A percentile compares a stretch with the other conserved stretches of the same genome.
Conservation (phyloP, 305 asterid species). For the Fraxinus sp. region DNA sequence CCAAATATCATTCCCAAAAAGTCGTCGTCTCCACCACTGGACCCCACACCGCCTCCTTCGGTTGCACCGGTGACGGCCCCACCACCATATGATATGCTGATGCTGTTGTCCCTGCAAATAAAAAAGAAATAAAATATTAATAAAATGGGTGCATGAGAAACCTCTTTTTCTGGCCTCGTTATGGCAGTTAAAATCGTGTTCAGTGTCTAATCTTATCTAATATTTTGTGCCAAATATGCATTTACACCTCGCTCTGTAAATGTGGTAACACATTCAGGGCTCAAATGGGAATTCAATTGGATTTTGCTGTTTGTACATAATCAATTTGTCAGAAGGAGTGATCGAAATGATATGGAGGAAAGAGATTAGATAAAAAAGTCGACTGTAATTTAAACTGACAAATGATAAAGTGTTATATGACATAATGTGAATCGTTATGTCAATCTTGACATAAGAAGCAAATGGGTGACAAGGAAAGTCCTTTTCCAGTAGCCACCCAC, state of each 20-base stretch:
- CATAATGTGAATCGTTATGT: no score
- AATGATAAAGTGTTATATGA: no score
- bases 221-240: neutral
- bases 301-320: no score
- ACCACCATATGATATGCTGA: slow-evolving; percentile 55
- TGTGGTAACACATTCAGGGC: neutral
- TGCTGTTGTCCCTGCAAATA: slow-evolving; percentile 52
- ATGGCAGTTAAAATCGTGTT: neutral
- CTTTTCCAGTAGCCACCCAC: slow-evolving; percentile 23
- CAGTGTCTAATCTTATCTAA: neutral
- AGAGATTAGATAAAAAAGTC: no score
- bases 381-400: no score
- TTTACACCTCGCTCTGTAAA: neutral
- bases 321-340: no score
- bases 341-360: no score
- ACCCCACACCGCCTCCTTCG: slow-evolving; percentile 11
- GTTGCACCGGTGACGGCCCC: slow-evolving; percentile 41
- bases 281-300: neutral
- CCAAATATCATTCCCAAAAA: slow-evolving; percentile 72
- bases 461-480: slow-evolving; percentile 7
- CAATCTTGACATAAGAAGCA: neutral
- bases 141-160: neutral
- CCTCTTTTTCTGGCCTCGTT: neutral
- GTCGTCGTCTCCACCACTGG: slow-evolving; percentile 42
- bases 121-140: neutral